A percentile compares a stretch with the other conserved stretches of the same genome.
phyloP scores from a whole-genome alignment of 2,329 filamentous ascomycete genomes.

The Phaeoacremonium minimum region DNA sequence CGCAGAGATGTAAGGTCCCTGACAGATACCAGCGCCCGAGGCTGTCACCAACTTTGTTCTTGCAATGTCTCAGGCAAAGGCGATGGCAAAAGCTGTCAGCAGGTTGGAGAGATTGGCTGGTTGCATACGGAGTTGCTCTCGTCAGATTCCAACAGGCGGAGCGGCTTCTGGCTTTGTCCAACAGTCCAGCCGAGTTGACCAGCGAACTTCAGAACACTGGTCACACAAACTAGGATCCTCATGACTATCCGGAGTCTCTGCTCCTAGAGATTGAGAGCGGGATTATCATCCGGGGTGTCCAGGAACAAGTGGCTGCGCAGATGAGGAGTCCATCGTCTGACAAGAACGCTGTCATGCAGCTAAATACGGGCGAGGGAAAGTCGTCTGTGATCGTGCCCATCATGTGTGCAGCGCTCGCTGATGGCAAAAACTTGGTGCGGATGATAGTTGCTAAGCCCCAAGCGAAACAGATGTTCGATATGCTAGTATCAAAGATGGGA shows the following conservation, averaged over 20 bases:
- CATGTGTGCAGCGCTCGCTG: slow-evolving; percentile 47
- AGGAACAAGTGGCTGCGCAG: slow-evolving; percentile 50
- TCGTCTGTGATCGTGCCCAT: slow-evolving; percentile 67
- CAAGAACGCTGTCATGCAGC: slow-evolving; percentile 53
- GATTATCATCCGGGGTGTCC: slow-evolving; percentile 55
- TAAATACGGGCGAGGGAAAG: slow-evolving; percentile 72
- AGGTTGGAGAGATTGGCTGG: slow-evolving; percentile 28
- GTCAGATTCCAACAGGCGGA: slow-evolving; percentile 34
- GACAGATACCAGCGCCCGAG: slow-evolving; percentile 15
- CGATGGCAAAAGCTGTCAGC: slow-evolving; percentile 20
- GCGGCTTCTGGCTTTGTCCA: slow-evolving; percentile 25
- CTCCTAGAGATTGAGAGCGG: slow-evolving; percentile 61
- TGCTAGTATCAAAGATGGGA: slow-evolving; percentile 49
- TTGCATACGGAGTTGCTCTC: slow-evolving; percentile 34
- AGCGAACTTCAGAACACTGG: slow-evolving; percentile 45
- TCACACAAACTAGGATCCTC: slow-evolving; percentile 50
- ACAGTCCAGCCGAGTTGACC: slow-evolving; percentile 24
- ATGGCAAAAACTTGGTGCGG: slow-evolving; percentile 45
- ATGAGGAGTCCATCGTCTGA: slow-evolving; percentile 43
- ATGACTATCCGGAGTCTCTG: slow-evolving; percentile 52
- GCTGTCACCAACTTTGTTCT: slow-evolving; percentile 25
- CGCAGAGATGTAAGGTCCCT: neutral
- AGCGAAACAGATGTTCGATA: slow-evolving; percentile 54
- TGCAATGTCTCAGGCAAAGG: slow-evolving; percentile 23
- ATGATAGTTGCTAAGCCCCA: slow-evolving; percentile 60